Conservation (phyloP, 768 basidiomycete genomes). For the Macrolepiota albuminosa region DNA sequence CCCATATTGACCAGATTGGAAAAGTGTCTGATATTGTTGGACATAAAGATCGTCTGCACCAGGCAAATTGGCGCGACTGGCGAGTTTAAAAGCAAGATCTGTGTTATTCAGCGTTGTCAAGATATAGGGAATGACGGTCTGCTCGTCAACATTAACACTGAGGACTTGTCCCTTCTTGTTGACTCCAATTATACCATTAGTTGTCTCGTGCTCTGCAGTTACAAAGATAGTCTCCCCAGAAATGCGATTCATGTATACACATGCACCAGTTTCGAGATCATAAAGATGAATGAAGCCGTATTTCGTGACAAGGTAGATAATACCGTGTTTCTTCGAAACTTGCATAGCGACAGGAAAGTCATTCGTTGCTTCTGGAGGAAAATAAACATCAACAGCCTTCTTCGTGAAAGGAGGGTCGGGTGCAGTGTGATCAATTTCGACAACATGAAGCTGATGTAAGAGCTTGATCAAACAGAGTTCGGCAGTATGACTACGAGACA, state of each 20-base stretch:
- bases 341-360: slow-evolving; percentile 99
- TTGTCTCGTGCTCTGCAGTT: slow-evolving; percentile 92
- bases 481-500: neutral
- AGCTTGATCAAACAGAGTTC: slow-evolving; percentile 1
- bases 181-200: slow-evolving; percentile 95
- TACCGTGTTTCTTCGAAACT: slow-evolving; percentile 94
- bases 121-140: slow-evolving; percentile 94
- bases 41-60: slow-evolving; percentile 97
- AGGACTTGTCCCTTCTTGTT: slow-evolving; percentile 99
- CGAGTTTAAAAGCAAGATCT: slow-evolving; percentile 96
- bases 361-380: slow-evolving; percentile 95
- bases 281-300: slow-evolving; percentile 99
- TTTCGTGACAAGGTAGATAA: slow-evolving; percentile 96
- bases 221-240: slow-evolving; percentile 99
- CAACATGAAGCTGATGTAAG: slow-evolving; percentile 79
- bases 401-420: slow-evolving; percentile 92
- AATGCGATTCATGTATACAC: slow-evolving; percentile 99
- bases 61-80: slow-evolving; percentile 92
- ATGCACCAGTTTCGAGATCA: slow-evolving; percentile 94
- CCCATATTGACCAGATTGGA: slow-evolving; percentile 81
- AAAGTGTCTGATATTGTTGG: slow-evolving; percentile 89
- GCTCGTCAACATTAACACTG: slow-evolving; percentile 94
- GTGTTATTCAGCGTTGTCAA: slow-evolving; percentile 92
- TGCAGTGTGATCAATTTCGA: slow-evolving; percentile 95
- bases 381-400: slow-evolving; percentile 98